Evolutionary conservation across 257 asterid species (phyloP).

Genomic region (Perilla frutescens): DNA sequence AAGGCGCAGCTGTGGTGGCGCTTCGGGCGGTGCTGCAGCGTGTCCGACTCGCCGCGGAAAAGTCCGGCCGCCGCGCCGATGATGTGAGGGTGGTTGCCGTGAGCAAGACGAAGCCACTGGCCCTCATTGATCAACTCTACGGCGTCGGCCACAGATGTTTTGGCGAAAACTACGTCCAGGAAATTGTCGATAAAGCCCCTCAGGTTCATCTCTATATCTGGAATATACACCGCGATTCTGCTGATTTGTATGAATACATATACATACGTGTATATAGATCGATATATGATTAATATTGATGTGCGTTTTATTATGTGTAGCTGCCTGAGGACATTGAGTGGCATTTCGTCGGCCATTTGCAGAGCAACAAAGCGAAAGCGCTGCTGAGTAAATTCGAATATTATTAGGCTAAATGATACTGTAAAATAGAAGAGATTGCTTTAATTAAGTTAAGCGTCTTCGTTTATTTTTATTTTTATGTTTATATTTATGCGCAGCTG

Average conservation of each 20-base stretch:
- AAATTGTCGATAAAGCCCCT: slow-evolving; percentile 82
- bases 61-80: slow-evolving; percentile 72
- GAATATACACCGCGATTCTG: neutral
- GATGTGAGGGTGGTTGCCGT: slow-evolving; percentile 88
- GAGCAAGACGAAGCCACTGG: slow-evolving; percentile 76
- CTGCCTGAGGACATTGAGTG: slow-evolving; percentile 83
- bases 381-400: slow-evolving; percentile 48
- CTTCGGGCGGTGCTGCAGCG: slow-evolving; percentile 72
- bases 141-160: slow-evolving; percentile 80
- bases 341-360: slow-evolving; percentile 90
- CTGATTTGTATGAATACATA: neutral
- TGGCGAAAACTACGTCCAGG: slow-evolving; percentile 89
- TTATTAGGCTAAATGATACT: slow-evolving; percentile 3
- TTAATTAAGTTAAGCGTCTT: slow-evolving; percentile 14
- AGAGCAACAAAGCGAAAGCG: slow-evolving; percentile 84
- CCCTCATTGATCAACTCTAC: slow-evolving; percentile 69
- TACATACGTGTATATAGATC: neutral
- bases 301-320: slow-evolving; percentile 40
- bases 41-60: slow-evolving; percentile 69
- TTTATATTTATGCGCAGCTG: slow-evolving; percentile 61
- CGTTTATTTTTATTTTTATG: too few relatives aligned
- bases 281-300: neutral
- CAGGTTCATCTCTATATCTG: slow-evolving; percentile 50
- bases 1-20: slow-evolving; percentile 66
- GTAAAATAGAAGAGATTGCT: neutral